Evolutionary conservation across 495 filamentous ascomycete genomes (phyloP).

Genomic region (Aspergillus conjunctus): DNA sequence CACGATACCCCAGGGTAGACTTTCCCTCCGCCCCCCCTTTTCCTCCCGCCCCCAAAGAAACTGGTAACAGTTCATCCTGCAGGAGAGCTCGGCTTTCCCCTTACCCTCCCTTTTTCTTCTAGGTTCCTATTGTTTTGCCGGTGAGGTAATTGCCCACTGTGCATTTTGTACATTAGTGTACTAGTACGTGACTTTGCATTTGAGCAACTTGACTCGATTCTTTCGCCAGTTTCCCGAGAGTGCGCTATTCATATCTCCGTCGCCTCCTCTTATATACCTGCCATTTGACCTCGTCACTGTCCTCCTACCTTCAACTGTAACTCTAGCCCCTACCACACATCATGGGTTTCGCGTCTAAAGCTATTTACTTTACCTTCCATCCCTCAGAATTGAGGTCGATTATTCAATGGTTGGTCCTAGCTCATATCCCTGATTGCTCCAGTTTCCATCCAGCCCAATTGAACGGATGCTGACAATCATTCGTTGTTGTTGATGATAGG

Average conservation of each 20-base stretch:
- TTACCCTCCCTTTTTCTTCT: conserved; percentile 1
- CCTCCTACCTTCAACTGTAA: conserved; percentile 13
- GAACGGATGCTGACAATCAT: conserved; percentile 23
- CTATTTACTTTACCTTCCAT: conserved; percentile 78
- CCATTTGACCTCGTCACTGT: conserved; percentile 8
- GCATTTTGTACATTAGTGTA: conserved; percentile 24
- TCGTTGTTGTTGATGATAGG: conserved; percentile 53
- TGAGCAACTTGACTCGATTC: conserved; percentile 6
- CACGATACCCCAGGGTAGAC: background rate
- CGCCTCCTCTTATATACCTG: conserved; percentile 7
- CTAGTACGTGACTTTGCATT: conserved; percentile 11
- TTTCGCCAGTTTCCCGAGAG: conserved; percentile 2
- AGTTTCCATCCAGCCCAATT: conserved; percentile 4
- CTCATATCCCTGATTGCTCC: background rate
- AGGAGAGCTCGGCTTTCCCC: conserved; percentile 1
- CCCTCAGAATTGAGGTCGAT: conserved; percentile 78
- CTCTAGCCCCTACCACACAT: conserved; percentile 25
- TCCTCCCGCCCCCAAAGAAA: background rate
- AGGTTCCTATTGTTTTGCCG: conserved; percentile 9
- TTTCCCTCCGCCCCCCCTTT: conserved; percentile 2
- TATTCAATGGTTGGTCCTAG: conserved; percentile 78
- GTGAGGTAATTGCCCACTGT: conserved; percentile 9
- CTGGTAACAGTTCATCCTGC: too few species aligned
- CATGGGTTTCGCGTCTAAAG: conserved; percentile 58
- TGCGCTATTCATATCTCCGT: conserved; percentile 10